These are phyloP conservation scores for Fennellomyces sp. DNA, from an alignment of 371 early-diverging fungal species.

Conservation along the genomic window DNA sequence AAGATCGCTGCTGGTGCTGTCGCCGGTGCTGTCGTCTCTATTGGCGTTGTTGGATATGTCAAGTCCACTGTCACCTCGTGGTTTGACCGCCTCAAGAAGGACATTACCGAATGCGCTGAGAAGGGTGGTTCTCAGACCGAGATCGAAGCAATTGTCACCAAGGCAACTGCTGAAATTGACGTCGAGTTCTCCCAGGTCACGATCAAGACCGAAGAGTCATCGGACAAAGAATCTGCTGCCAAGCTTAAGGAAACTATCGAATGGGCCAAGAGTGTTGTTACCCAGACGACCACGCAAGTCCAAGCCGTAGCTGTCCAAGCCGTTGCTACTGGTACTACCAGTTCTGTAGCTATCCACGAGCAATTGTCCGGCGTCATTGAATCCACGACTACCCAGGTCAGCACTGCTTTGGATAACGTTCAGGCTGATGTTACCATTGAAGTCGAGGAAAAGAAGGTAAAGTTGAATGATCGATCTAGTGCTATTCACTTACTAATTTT, in stretches of 20 bases:
- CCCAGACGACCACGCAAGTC: constrained; percentile 3
- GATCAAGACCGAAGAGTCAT: neutral
- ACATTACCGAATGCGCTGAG: constrained; percentile 32
- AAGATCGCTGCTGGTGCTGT: neutral
- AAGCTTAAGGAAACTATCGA: constrained; percentile 10
- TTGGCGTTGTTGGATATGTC: constrained; percentile 22
- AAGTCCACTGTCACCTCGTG: constrained; percentile 30
- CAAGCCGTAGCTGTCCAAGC: constrained; percentile 12
- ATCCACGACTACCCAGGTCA: constrained; percentile 26
- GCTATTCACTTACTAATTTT: neutral
- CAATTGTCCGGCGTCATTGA: constrained; percentile 29
- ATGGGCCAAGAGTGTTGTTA: constrained; percentile 11
- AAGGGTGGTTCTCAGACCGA: constrained; percentile 32
- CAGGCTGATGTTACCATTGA: neutral
- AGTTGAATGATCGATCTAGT: no score
- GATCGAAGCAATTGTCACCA: constrained; percentile 36
- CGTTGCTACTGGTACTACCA: neutral
- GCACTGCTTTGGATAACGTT: constrained; percentile 15
- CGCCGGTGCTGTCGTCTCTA: constrained; percentile 12
- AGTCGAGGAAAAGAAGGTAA: neutral
- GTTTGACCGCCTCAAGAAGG: constrained; percentile 27
- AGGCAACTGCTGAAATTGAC: constrained; percentile 15
- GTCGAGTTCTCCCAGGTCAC: neutral
- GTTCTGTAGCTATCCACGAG: neutral
- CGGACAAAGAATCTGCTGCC: neutral